Base-by-base conservation (phyloP, 2,329 filamentous ascomycete genomes). In the Fusarium vanettenii region DNA sequence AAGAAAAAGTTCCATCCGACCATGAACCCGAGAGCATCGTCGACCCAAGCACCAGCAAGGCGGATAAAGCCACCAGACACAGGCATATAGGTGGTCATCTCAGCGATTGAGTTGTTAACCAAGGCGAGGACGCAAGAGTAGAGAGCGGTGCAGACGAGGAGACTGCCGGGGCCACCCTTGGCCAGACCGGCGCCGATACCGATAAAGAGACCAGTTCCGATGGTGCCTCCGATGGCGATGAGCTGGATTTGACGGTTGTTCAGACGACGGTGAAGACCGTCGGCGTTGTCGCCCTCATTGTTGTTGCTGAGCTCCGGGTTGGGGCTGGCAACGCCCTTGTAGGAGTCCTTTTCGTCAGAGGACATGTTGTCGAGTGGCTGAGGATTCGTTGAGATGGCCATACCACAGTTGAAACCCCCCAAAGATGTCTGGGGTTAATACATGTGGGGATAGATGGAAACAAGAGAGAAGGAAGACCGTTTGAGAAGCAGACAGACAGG, bases 1-100 rank as follows among this genome's bases (percentile, higher is more conserved):
- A 81, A 69, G 69, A 81, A 82, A 69, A 80, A 82, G 73, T 82
- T 82, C 78, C 78, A 82, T 1, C 79, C 79, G 5, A 78, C 75
- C 75, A 80, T 79, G 37, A 76, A 76, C 16, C 74, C 74, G 0
- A 76, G 60, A 10, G 74, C 74, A 5, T 76, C 74, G 9, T 76
- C 74, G 16, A 76, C 74, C 74, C 74, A 76, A 11, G 70, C 56
- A 7, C 73, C 73, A 18, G 73, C 73, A 18, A 75, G 73, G 31
- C 73, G 73, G 18, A 75, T 72, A 6, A 76, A 76, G 8, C 73
- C 74, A 9, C 73, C 74, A 4, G 73, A 75, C 4, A 76, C 73
- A 10, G 74, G 74, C 74, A 76, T 76, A 0, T 72, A 76, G 60
- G 73, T 76, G 48, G 63, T 74, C 74, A 76, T 76, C 60, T 76